Evolutionary conservation across 148 eudicot genomes (phyloP).

Genomic region (Rhododendron griersonianum): DNA sequence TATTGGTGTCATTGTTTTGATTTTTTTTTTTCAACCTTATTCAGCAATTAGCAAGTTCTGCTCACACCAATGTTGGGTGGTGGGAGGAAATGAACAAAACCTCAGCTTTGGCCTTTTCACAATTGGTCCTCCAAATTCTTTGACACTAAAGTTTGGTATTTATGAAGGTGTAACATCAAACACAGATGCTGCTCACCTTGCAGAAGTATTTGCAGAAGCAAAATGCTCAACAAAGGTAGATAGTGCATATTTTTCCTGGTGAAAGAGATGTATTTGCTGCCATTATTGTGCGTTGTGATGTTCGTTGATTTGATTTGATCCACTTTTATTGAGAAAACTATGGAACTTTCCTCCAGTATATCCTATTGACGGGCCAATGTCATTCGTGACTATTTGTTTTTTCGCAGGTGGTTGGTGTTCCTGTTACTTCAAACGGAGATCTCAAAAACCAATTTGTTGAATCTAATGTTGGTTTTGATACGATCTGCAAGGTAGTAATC

Average conservation of each 20-base stretch:
- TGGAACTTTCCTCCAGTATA: neutral
- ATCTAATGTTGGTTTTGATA: slow-evolving; percentile 55
- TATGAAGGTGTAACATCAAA: slow-evolving; percentile 91
- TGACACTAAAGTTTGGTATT: slow-evolving; percentile 3
- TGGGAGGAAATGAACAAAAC: neutral
- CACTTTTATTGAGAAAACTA: neutral
- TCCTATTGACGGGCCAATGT: neutral
- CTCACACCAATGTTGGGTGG: neutral
- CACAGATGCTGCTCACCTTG: slow-evolving; percentile 98
- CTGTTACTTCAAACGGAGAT: slow-evolving; percentile 76
- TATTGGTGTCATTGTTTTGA: neutral
- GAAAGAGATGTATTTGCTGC: neutral
- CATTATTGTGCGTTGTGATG: neutral
- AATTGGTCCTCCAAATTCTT: neutral
- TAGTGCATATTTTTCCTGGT: neutral
- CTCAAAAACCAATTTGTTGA: slow-evolving; percentile 61
- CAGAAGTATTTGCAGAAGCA: slow-evolving; percentile 90
- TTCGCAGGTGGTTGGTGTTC: slow-evolving; percentile 92
- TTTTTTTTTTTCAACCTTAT: neutral
- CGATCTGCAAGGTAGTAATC: slow-evolving; percentile 77
- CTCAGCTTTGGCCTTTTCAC: neutral
- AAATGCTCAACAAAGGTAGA: slow-evolving; percentile 85
- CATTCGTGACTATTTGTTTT: slow-evolving; percentile 19
- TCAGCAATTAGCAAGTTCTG: neutral
- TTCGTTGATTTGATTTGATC: neutral